Base-by-base conservation (phyloP, 768 basidiomycete species). In the Termitomyces sp. region DNA sequence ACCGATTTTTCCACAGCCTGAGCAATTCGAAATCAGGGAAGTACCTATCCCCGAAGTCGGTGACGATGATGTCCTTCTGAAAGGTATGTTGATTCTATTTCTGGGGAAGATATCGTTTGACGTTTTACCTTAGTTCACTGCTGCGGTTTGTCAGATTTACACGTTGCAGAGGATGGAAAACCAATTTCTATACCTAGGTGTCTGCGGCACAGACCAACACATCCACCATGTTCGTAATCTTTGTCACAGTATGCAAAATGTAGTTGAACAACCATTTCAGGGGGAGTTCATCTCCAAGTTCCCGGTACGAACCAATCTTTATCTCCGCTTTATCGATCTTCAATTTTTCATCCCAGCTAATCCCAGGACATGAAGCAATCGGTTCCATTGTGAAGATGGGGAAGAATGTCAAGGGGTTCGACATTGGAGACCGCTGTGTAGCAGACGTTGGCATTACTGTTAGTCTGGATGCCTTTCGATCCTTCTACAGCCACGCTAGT, bases 391-490 rank as follows among this genome's bases (percentile, higher is more conserved):
- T 87, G 27, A 83, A 86, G 60, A 75, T 90, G 64, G 92, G 93
- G 24, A 88, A 86, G 74, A 82, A 90, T 58, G 92, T 94, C 47
- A 82, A 82, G 60, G 89, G 81, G 5, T 92, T 95, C 64, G 71
- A 76, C 2, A 69, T 83, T 14, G 93, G 93, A 29, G 93, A 94
- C 66, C 85, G 92, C 52, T 86, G 87, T 65, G 93, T 91, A 39
- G 90, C 89, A 26, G 93, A 96, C 70, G 87, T 89, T 39, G 81
- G 86, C 59, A 76, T 82, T 54, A 84, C 86, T 49, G 89, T 87
- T 58, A 63, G 65, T 53, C n/a, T 39, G 37, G n/a, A 20, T 46
- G 26, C 22, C 26, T 46, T 18, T 24, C 5, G 1, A 22, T 9
- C 44, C 14, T 52, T 44, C 43, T 57, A 60, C 34, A 56, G 51